Evolutionary conservation across 1,139 yeast species (phyloP), one percentile per base, ranked within the genome.

Genomic region (Scheffersomyces illinoinensis): DNA sequence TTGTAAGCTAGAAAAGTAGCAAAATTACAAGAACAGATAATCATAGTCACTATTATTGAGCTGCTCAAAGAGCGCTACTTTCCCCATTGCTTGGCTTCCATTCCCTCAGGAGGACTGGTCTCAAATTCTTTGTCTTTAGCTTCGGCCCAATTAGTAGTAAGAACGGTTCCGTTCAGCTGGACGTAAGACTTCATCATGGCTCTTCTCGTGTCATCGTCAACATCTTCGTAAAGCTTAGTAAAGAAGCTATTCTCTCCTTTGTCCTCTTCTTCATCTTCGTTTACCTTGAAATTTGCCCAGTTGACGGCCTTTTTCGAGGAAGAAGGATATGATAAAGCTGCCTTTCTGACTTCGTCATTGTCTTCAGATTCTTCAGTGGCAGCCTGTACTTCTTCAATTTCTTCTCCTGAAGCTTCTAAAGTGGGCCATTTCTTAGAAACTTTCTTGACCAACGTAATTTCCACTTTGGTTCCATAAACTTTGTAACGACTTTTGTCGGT

Each of bases 131-230:
- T 87, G 56, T 82, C 78, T 55, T 85, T 81, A 2, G 97, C 98
- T 61, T 92, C 97, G n/a, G 78, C 84, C 99, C 99, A 96, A 71
- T 91, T 90, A 6, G 99, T 96, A 55, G 97, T 91, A 62, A 96
- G 78, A 1, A 96, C 87, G 0, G 99, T 96, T 20, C 99, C 99
- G 64, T 91, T 90, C 66, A 97, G 91, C 74, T 96, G 98, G n/a
- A 86, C 81, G 68, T 86, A 95, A 57, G 97, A 91, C 76, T 96
- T 96, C 96, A 92, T 90, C 98, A 96, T 96, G 1, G 99, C 99
- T 59, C 96, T 82, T 65, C 81, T 82, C 0, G 97, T 89, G 68
- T 95, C 97, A 12, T 90, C 96, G 69, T 93, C 97, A 0, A 97
- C 96, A 64, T 84, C 87, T 50, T 84, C 83, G 75, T 90, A 96